These are phyloP conservation scores for Cordyceps farinosa DNA, from an alignment of 2,329 filamentous ascomycete species.

Conservation along the genomic window DNA sequence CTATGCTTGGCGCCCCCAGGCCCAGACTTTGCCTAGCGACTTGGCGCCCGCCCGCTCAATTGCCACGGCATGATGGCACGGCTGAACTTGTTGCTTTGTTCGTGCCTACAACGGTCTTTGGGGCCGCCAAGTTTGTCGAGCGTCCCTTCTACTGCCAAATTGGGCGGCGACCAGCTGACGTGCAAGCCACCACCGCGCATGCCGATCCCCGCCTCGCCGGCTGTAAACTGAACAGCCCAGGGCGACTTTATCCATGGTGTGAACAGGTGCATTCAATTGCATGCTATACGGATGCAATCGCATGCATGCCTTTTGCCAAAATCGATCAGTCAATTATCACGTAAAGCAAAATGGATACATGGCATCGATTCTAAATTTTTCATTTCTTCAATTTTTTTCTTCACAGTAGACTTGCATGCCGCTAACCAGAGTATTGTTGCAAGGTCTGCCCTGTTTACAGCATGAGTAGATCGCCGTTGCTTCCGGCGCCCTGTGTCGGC, in stretches of 20 bases:
- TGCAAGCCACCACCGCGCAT: neutral
- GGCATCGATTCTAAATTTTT: neutral
- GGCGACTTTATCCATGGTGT: neutral
- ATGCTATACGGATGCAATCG: neutral
- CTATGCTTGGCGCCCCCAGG: neutral
- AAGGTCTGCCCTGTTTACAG: conserved; percentile 41
- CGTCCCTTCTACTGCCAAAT: neutral
- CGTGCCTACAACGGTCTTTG: neutral
- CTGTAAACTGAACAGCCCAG: conserved; percentile 1
- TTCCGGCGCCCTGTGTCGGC: conserved; percentile 59
- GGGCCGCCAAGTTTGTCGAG: neutral
- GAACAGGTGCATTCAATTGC: neutral
- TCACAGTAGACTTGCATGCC: neutral
- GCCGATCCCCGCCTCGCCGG: neutral
- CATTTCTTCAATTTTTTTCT: neutral
- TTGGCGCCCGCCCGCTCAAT: no score
- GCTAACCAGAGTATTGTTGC: conserved; percentile 1
- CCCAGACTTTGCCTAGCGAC: neutral
- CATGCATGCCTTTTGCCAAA: neutral
- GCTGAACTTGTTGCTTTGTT: neutral
- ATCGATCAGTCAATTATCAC: neutral
- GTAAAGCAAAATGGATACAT: neutral
- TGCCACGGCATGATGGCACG: no score
- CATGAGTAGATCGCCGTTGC: conserved; percentile 69
- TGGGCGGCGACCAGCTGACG: conserved; percentile 10